Evolutionary conservation across 192 early-diverging fungal species (phyloP), one percentile per base, ranked within the genome.

Genomic region (Rhizophagus prolifer): DNA sequence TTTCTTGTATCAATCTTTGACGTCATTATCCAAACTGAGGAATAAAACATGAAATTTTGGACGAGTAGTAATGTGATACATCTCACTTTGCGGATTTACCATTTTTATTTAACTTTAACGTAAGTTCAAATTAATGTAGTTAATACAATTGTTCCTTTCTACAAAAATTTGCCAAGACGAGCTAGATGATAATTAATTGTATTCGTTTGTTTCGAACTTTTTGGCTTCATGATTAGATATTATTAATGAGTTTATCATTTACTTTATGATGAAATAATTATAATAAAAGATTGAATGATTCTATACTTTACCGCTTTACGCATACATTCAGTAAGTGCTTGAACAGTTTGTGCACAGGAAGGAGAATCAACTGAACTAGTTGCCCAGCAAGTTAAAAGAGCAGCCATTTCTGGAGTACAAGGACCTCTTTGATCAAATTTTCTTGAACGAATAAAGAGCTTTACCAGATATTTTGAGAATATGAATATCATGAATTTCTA

Each of bases 321-420:
- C 84, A 90, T 86, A 79, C 88, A 90, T 30, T 82, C 81, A 19
- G 85, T 81, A 38, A 90, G 81, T 74, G 86, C 80, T 75, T 84
- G 82, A 28, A 84, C 83, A 50, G 83, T 78, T 26, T 83, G 79
- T 63, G 75, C 76, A 63, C 88, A 90, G 58, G 81, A 83, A 31
- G 87, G 84, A 70, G 85, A 84, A 75, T 90, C 88, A 3, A 87
- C 82, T 70, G 81, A 82, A 3, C 82, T 79, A 66, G 81, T 82
- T 36, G 88, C 82, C 88, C 88, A 90, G 78, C 88, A 90, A 77
- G 88, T 86, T 79, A 90, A 82, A 78, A 90, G 79, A 44, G 86
- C 82, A 50, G 87, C 86, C 82, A 88, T 85, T 84, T 90, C 88
- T 23, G 74, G 84, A 54, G 85, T 82, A 64, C 88, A 90, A 31